phyloP scores from a whole-genome alignment of 495 filamentous ascomycete species.

The Aspergillus ostianus region DNA sequence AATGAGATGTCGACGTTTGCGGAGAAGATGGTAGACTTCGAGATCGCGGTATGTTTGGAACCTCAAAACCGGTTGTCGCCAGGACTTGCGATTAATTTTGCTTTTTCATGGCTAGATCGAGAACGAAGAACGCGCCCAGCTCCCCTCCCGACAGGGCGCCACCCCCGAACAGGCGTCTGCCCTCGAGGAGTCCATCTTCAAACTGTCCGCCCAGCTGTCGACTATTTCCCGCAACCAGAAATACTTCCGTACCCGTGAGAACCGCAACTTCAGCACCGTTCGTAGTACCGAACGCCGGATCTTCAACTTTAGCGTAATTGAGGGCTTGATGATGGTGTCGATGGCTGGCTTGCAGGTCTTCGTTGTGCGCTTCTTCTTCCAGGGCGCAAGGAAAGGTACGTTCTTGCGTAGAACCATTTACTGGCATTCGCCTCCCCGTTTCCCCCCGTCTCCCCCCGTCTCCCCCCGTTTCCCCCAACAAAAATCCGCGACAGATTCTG shows the following conservation, averaged over 20 bases:
- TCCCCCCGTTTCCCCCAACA: not conserved
- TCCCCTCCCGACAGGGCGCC: conserved; percentile 89
- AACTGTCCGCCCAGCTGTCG: conserved; percentile 89
- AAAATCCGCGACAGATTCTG: not conserved
- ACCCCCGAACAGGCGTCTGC: conserved; percentile 86
- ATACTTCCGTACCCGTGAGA: conserved; percentile 98
- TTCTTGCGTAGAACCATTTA: conserved; percentile 8
- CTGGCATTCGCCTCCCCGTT: conserved; percentile 2
- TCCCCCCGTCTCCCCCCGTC: not conserved
- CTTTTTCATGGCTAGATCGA: conserved; percentile 66
- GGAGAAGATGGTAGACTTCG: conserved; percentile 98
- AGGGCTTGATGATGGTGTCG: conserved; percentile 85
- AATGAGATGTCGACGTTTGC: conserved; percentile 98
- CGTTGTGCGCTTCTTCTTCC: conserved; percentile 97
- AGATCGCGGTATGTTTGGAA: conserved; percentile 76
- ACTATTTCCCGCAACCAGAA: conserved; percentile 97
- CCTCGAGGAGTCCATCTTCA: conserved; percentile 94
- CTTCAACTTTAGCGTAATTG: conserved; percentile 95
- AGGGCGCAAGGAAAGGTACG: conserved; percentile 75
- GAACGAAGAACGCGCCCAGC: conserved; percentile 77
- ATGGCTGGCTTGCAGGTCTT: conserved; percentile 99
- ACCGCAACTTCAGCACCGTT: conserved; percentile 98
- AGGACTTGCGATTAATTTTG: conserved; percentile 2
- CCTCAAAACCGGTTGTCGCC: not conserved
- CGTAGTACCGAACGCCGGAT: conserved; percentile 92